Base-by-base conservation (phyloP, 2,329 filamentous ascomycete species). In the Pseudocercospora ulei region DNA sequence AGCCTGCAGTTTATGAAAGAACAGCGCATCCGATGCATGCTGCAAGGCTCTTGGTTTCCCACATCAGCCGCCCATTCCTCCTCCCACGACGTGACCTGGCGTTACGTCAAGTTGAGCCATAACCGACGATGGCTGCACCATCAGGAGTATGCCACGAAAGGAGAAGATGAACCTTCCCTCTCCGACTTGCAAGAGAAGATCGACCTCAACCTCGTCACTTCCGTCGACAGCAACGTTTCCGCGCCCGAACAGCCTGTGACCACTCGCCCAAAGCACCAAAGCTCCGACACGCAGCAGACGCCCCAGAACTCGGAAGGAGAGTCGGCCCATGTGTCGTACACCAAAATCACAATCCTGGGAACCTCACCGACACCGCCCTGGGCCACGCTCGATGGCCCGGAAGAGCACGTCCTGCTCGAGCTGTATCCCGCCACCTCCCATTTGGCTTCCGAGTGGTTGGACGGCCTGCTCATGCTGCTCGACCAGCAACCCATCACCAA, bases 401-500 rank as follows among this genome's bases (percentile, higher is more conserved):
- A 51, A 1, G 90, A 96, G 60, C 68, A 76, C 35, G 71, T 82
- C 1, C 72, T 96, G 13, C 69, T 98, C 38, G 83, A 80, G n/a
- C 70, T 98, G 36, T 78, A 85, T 60, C 87, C 88, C 4, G 68
- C 77, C 43, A 82, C 77, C 42, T 81, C 90, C 57, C 83, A 77
- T 48, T 67, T 90, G 31, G 90, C 90, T 6, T 92, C 86, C 0
- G 90, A 98, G 63, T 98, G 90, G 90, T 71, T 98, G 3, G 90
- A 98, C 59, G 90, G 90, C 1, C 66, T 98, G 48, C 71, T 96
- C 40, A 93, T 98, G 86, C 70, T 98, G 38, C 71, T 98, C 14
- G 86, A 92, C 57, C 90, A 98, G 62, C 77, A 87, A 43, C 90
- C 90, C 12, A 95, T 98, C 58, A 98, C 90, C n/a, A 76, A 86